Conservation (phyloP, 2,329 filamentous ascomycete genomes). For the Emmonsiellopsis sp. region DNA sequence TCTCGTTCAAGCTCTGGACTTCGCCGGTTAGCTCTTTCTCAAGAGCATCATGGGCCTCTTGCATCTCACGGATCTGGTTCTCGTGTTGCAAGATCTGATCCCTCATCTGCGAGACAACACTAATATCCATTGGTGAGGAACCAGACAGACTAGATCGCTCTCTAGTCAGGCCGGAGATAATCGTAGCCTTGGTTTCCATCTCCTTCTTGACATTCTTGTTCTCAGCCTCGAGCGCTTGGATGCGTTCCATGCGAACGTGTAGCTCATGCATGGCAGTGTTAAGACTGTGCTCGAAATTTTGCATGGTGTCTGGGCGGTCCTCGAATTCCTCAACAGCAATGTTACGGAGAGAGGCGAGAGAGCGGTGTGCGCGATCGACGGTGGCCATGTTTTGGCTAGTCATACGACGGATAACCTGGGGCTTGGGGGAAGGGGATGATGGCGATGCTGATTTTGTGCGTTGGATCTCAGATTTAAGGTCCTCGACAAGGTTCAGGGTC, state of each 20-base stretch:
- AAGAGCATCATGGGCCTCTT: constrained; percentile 60
- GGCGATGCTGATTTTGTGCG: constrained; percentile 54
- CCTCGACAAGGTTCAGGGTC: constrained; percentile 76
- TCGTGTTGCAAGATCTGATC: constrained; percentile 85
- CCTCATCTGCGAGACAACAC: constrained; percentile 74
- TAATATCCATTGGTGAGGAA: constrained; percentile 77
- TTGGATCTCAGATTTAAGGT: constrained; percentile 76
- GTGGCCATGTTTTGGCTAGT: constrained; percentile 74
- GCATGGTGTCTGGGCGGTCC: constrained; percentile 68
- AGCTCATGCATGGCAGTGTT: constrained; percentile 90
- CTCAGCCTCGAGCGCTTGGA: constrained; percentile 81
- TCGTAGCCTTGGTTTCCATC: constrained; percentile 92
- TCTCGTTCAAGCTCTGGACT: constrained; percentile 56
- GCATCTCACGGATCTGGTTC: constrained; percentile 63
- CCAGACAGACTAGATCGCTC: constrained; percentile 83
- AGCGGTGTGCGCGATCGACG: constrained; percentile 83
- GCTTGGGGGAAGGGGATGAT: constrained; percentile 49
- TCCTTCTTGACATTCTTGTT: constrained; percentile 79
- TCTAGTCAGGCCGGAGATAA: constrained; percentile 87
- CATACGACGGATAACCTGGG: constrained; percentile 81
- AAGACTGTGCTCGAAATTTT: constrained; percentile 85
- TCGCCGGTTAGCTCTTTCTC: constrained; percentile 68
- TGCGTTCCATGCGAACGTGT: constrained; percentile 74
- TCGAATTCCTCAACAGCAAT: constrained; percentile 83
- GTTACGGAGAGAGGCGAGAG: constrained; percentile 79